Percentiles rank a stretch among this genome's conserved stretches.
Conservation (phyloP, 768 basidiomycete species). For the Pleurotus eryngii region DNA sequence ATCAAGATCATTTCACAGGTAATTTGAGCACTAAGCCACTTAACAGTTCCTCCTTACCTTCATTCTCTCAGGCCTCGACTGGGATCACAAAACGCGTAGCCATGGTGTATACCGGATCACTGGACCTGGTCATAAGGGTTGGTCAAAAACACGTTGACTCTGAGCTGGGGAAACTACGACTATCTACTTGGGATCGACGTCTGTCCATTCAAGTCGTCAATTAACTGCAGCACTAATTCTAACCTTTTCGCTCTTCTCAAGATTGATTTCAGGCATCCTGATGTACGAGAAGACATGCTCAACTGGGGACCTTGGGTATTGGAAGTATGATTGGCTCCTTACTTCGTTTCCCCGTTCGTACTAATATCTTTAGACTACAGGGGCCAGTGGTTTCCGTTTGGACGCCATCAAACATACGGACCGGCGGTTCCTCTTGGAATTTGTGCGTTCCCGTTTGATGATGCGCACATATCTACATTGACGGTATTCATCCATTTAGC, state of each 20-base stretch:
- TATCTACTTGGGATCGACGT: slow-evolving; percentile 78
- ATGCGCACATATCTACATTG: background rate
- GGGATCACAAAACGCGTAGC: slow-evolving; percentile 65
- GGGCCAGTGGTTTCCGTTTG: slow-evolving; percentile 73
- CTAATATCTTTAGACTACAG: slow-evolving; percentile 49
- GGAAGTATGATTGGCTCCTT: slow-evolving; percentile 23
- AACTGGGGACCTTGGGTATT: slow-evolving; percentile 82
- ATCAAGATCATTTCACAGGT: slow-evolving; percentile 79
- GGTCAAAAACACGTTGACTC: slow-evolving; percentile 78
- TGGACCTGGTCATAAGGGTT: slow-evolving; percentile 64
- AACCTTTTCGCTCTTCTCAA: slow-evolving; percentile 22
- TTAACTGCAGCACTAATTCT: background rate
- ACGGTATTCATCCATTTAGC: slow-evolving; percentile 29
- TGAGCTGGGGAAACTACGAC: slow-evolving; percentile 89
- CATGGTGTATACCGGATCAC: slow-evolving; percentile 73
- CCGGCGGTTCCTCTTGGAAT: slow-evolving; percentile 59
- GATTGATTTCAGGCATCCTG: slow-evolving; percentile 85
- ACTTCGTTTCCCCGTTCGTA: background rate
- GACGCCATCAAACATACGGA: slow-evolving; percentile 94
- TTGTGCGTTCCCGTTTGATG: slow-evolving; percentile 37
- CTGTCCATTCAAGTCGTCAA: slow-evolving; percentile 7
- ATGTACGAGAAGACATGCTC: slow-evolving; percentile 69
- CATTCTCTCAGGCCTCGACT: slow-evolving; percentile 65
- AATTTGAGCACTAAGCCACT: background rate
- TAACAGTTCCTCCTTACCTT: background rate